Evolutionary conservation across 2,329 filamentous ascomycete genomes (phyloP), one percentile per base, ranked within the genome.

Genomic region (Fusarium scirpi): DNA sequence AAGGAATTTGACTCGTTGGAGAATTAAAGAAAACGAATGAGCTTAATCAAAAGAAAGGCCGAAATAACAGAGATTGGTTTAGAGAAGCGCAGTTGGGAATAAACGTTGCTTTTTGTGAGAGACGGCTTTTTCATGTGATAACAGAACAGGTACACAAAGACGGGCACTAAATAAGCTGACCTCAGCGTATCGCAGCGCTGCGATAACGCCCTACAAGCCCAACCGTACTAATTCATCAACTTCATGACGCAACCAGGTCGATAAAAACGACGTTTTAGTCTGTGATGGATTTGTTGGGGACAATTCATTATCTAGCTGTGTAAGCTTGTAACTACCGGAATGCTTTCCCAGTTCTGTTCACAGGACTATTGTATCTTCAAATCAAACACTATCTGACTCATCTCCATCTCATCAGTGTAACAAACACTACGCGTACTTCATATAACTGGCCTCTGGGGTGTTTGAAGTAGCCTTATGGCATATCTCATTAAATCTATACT

Each of bases 191-290:
- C 58, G 67, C 40, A 51, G 43, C 54, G 22, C 67, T 12, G 58
- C 55, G 68, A 71, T 71, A 71, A 71, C 68, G 68, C 68, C 68
- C 47, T 70, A 46, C 34, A 59, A 67, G 52, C 62, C 48, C 22
- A 18, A 38, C 11, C n/a, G 45, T 53, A 57, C 67, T 57, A 55
- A 70, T 65, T 34, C 54, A 65, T 65, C 41, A 11, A 58, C 16
- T 38, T 69, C 68, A 65, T 70, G 68, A 71, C 68, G 68, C 68
- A 71, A 71, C 51, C 68, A 62, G 59, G 34, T 47, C 16, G 32
- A 55, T 46, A 54, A 52, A 56, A 56, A 29, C 15, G 27, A 47
- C 40, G 32, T 46, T 46, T 66, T 61, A 16, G 46, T 47, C 45
- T 40, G 27, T 41, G 13, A 16, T 57, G n/a, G n/a, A 67, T 47